Conservation (phyloP, 768 basidiomycete species). For the Fomitopsis serialis region DNA sequence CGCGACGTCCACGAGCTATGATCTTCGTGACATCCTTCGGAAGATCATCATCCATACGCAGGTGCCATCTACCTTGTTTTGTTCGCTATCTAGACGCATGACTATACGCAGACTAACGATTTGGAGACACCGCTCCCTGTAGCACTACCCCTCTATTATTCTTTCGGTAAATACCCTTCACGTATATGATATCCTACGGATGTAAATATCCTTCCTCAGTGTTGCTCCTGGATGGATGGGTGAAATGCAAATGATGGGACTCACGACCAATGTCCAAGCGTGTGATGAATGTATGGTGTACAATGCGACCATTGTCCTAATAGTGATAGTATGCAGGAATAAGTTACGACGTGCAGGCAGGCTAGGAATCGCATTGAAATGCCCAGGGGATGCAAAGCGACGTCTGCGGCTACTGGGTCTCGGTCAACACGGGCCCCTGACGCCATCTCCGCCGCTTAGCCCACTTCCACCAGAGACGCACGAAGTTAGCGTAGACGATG, state of each 20-base stretch:
- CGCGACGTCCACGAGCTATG: conserved; percentile 26
- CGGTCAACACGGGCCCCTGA: no score
- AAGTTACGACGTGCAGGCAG: no score
- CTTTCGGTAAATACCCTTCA: neutral
- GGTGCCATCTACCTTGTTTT: neutral
- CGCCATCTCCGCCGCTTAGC: conserved; percentile 31
- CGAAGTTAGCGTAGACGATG: conserved; percentile 37
- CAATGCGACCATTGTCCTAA: no score
- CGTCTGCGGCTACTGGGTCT: no score
- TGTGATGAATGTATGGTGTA: no score
- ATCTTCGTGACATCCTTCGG: neutral
- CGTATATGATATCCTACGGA: neutral
- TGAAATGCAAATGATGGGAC: no score
- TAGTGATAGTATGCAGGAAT: no score
- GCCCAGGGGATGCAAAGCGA: no score
- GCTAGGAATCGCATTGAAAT: no score
- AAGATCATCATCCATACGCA: neutral
- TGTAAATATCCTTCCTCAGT: neutral
- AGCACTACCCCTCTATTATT: neutral
- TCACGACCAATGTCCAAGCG: no score
- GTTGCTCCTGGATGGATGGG: no score
- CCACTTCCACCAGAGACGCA: conserved; percentile 60
- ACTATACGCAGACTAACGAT: neutral
- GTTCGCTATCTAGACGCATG: neutral
- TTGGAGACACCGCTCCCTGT: neutral